Percentiles rank a stretch among this genome's conserved stretches.
phyloP scores from a whole-genome alignment of 495 filamentous ascomycete species.

The Daldinia vernicosa region DNA sequence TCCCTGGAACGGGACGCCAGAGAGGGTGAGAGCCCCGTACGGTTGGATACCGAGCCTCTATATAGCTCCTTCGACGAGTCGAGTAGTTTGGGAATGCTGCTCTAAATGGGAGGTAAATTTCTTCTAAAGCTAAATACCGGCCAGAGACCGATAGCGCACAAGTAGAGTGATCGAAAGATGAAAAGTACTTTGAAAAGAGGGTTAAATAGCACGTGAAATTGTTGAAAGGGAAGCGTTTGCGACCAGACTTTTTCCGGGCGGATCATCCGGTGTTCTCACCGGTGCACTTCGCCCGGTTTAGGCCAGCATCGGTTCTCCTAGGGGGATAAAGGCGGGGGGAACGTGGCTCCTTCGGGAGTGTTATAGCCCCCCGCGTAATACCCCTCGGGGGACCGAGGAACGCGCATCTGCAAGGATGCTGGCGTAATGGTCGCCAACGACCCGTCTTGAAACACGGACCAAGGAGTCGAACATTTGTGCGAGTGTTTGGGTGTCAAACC shows the following conservation, averaged over 20 bases:
- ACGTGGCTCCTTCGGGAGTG: constrained; percentile 12
- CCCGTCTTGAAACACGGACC: constrained; percentile 12
- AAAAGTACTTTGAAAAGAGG: constrained; percentile 14
- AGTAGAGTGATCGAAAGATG: constrained; percentile 15
- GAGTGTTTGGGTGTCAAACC: constrained; percentile 10
- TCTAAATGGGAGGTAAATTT: constrained; percentile 76
- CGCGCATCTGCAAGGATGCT: constrained; percentile 10
- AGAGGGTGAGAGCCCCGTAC: constrained; percentile 71
- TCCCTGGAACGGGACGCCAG: constrained; percentile 68
- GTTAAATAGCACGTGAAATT: constrained; percentile 16
- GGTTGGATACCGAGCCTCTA: constrained; percentile 58
- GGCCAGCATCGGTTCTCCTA: constrained; percentile 8
- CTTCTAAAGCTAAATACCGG: constrained; percentile 66
- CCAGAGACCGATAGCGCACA: constrained; percentile 14
- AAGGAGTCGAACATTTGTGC: constrained; percentile 12
- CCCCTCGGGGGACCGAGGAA: constrained; percentile 8
- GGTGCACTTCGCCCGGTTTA: constrained; percentile 13
- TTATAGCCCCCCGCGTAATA: constrained; percentile 8
- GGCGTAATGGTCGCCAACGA: constrained; percentile 13
- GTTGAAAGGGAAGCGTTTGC: constrained; percentile 15
- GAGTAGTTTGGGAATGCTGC: constrained; percentile 76
- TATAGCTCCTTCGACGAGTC: constrained; percentile 72
- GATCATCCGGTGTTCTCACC: constrained; percentile 12
- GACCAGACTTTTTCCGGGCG: constrained; percentile 11
- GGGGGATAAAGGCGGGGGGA: constrained; percentile 4